Evolutionary conservation across 495 filamentous ascomycete species (phyloP).

Genomic region (Lasiosphaeria ovina): DNA sequence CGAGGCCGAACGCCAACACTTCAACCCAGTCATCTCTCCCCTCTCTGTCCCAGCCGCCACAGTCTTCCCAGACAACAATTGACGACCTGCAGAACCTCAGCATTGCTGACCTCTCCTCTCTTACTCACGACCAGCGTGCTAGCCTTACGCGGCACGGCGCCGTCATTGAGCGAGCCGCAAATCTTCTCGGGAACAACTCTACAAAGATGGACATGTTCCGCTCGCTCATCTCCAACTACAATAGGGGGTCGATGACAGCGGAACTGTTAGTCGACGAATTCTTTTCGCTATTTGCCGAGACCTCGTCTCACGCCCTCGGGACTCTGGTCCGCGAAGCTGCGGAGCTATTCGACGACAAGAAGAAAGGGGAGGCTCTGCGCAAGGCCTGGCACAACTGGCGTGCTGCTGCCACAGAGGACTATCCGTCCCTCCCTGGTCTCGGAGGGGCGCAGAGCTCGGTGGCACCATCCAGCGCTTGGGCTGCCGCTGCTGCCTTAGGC

Average conservation of each 20-base stretch:
- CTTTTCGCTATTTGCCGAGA: slow-evolving; percentile 74
- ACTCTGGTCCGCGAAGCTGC: slow-evolving; percentile 90
- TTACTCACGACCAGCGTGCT: slow-evolving; percentile 74
- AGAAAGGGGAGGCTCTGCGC: slow-evolving; percentile 67
- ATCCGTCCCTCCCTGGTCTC: slow-evolving; percentile 79
- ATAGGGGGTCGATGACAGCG: slow-evolving; percentile 62
- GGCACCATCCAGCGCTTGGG: slow-evolving; percentile 50
- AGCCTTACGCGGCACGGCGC: slow-evolving; percentile 71
- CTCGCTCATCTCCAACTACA: slow-evolving; percentile 69
- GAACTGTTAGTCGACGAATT: slow-evolving; percentile 77
- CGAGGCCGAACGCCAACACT: slow-evolving; percentile 70
- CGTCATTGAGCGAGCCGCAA: slow-evolving; percentile 80
- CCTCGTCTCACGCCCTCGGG: slow-evolving; percentile 71
- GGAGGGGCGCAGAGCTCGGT: slow-evolving; percentile 55
- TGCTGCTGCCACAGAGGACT: slow-evolving; percentile 86
- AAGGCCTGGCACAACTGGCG: slow-evolving; percentile 93
- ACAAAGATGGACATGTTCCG: slow-evolving; percentile 76
- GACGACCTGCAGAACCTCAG: slow-evolving; percentile 40
- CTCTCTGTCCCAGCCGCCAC: slow-evolving; percentile 25
- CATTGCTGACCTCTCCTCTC: slow-evolving; percentile 39
- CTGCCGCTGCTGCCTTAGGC: slow-evolving; percentile 45
- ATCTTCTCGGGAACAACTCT: slow-evolving; percentile 70
- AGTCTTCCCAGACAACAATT: slow-evolving; percentile 25
- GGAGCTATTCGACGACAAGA: slow-evolving; percentile 83
- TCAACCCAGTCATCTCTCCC: slow-evolving; percentile 47